phyloP scores from a whole-genome alignment of 805 yeast genomes.

The Ascoidea tarda region DNA sequence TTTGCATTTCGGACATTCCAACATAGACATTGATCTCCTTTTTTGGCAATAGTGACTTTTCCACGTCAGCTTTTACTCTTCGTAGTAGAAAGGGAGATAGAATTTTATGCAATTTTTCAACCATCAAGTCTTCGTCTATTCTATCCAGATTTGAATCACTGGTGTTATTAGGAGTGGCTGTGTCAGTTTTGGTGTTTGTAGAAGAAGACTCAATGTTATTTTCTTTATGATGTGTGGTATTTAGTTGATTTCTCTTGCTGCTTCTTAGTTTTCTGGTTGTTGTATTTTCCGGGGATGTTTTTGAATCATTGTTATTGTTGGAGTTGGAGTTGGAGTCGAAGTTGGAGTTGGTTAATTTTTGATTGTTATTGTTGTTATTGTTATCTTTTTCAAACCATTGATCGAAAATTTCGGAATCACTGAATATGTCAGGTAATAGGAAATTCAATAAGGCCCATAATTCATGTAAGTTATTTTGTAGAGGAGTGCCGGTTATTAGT shows the following conservation, averaged over 20 bases:
- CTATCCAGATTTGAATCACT: constrained; percentile 7
- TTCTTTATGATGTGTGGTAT: no score
- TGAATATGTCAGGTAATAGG: constrained; percentile 64
- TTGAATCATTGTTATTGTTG: constrained; percentile 10
- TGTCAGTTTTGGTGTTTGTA: no score
- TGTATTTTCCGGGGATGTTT: constrained; percentile 2
- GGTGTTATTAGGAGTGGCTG: no score
- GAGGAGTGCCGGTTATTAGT: constrained; percentile 70
- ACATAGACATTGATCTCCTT: constrained; percentile 62
- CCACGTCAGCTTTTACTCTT: constrained; percentile 73
- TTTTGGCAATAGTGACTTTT: constrained; percentile 61
- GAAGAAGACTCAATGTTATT: no score
- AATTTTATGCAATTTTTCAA: constrained; percentile 62
- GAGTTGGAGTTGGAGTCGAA: constrained; percentile 19
- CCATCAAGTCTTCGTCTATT: constrained; percentile 31
- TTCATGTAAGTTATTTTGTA: constrained; percentile 69
- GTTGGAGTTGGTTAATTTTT: not conserved
- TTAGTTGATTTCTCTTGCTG: no score
- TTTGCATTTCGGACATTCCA: constrained; percentile 70
- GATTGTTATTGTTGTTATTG: constrained; percentile 12
- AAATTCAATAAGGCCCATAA: constrained; percentile 72
- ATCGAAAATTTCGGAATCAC: constrained; percentile 61
- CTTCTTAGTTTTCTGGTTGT: no score
- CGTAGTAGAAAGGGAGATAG: constrained; percentile 63
- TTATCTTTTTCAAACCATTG: constrained; percentile 40